Base-by-base conservation (phyloP, 306 rosid genomes). In the Rosa lucieae region DNA sequence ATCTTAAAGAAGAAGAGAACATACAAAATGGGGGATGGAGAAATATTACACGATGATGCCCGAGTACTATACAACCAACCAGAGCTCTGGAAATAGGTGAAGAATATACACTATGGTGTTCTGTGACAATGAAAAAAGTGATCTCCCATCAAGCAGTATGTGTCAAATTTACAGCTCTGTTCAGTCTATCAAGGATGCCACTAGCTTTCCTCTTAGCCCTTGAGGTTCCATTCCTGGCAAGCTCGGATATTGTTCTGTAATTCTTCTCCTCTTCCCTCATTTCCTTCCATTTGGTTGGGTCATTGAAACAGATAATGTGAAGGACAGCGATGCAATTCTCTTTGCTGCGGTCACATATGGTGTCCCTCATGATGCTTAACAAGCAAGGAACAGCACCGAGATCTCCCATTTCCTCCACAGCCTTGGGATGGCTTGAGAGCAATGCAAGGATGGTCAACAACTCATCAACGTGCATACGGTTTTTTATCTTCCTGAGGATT, bases 171-270 rank as follows among this genome's bases (percentile, higher is more conserved):
- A 92, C 90, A 79, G 78, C 86, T 83, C 91, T 86, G 89, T 92
- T 87, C 77, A 94, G 77, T 84, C 98, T 89, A 79, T 90, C 98
- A n/a, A 94, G 94, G 78, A 94, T 89, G 80, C 94, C 93, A 79
- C 79, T 85, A 67, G 98, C 98, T 79, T 94, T 92, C 42, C 97
- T 90, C 84, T 91, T 90, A 10, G 98, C 97, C 84, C 98, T 92
- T 74, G 98, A 88, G 67, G 97, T 94, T 82, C 98, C 98, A 85
- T 77, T 92, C 80, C 80, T 74, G 72, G 93, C 87, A 62, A 94
- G 89, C 77, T 89, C 92, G 14, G 98, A 88, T 65, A 94, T 85
- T 40, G 94, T 90, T 84, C 92, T 86, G 52, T 88, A 51, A 0
- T 23, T 78, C 29, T 83, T 90, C 82, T 94, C 98, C 69, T 92